These are phyloP conservation scores for Talaromyces sp. DNA, from an alignment of 2,329 filamentous ascomycete genomes.

Conservation along the genomic window DNA sequence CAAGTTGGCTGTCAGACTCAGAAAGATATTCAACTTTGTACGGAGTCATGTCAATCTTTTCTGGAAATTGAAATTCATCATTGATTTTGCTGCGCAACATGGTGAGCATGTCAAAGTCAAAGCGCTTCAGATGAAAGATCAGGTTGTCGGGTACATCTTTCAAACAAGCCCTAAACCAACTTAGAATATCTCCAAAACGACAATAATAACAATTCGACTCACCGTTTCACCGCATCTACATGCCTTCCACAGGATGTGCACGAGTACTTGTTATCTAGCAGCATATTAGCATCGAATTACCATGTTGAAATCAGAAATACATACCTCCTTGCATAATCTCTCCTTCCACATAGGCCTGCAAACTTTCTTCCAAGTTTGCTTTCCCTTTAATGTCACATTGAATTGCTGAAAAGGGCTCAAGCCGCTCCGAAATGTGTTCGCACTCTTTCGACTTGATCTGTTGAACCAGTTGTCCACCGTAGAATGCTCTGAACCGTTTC, in stretches of 20 bases:
- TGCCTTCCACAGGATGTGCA: constrained; percentile 84
- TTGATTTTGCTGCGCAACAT: constrained; percentile 89
- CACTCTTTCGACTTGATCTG: constrained; percentile 96
- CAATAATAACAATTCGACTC: constrained; percentile 15
- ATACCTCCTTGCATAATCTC: constrained; percentile 88
- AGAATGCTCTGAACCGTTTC: constrained; percentile 71
- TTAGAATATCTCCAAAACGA: constrained; percentile 11
- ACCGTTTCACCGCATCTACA: constrained; percentile 89
- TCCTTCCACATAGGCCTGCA: constrained; percentile 91
- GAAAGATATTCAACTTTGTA: constrained; percentile 85
- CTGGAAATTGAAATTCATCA: constrained; percentile 85
- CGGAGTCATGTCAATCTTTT: constrained; percentile 74
- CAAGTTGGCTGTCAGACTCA: constrained; percentile 48
- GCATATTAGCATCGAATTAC: constrained; percentile 15
- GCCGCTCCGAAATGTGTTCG: constrained; percentile 80
- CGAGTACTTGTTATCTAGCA: constrained; percentile 88
- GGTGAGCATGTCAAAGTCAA: constrained; percentile 51
- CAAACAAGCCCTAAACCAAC: constrained; percentile 62
- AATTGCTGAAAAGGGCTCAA: constrained; percentile 89
- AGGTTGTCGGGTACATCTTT: constrained; percentile 90
- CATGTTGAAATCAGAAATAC: constrained; percentile 16
- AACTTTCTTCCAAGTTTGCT: constrained; percentile 71
- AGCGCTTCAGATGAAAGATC: constrained; percentile 81
- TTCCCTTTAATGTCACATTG: constrained; percentile 97
- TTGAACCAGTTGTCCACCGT: constrained; percentile 84